phyloP scores from a whole-genome alignment of 768 basidiomycete species.

The Ramaria rubella region DNA sequence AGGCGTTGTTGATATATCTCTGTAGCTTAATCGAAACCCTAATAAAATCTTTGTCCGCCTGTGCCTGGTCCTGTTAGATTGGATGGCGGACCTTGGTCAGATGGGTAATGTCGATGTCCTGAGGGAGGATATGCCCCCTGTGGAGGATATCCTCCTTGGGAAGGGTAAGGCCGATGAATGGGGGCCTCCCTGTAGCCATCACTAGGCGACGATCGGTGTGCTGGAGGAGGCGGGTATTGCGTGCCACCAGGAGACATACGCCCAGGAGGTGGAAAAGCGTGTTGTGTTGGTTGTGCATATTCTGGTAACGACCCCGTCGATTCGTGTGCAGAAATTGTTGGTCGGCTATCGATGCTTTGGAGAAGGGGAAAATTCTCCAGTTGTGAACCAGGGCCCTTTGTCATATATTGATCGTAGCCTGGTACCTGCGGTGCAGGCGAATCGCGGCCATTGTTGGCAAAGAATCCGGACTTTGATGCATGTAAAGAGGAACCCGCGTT shows the following conservation, averaged over 20 bases:
- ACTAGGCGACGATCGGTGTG: neutral
- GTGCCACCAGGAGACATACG: neutral
- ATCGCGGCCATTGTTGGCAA: neutral
- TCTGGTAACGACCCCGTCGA: conserved; percentile 2
- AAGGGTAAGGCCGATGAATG: conserved; percentile 46
- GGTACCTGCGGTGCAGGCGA: conserved; percentile 5
- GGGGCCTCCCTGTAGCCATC: conserved; percentile 53
- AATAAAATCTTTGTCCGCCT: neutral
- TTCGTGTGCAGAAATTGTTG: neutral
- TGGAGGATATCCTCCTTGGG: neutral
- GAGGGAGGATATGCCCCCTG: conserved; percentile 1
- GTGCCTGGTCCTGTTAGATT: neutral
- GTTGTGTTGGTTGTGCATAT: neutral
- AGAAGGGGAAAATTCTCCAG: conserved; percentile 8
- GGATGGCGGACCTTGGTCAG: neutral
- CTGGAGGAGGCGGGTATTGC: conserved; percentile 8
- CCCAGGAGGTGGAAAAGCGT: neutral
- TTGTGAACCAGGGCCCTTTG: neutral
- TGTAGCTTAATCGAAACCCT: too few relatives aligned
- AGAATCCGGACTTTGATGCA: neutral
- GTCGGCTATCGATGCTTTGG: neutral
- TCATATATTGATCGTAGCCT: conserved; percentile 9
- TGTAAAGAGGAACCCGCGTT: conserved; percentile 14
- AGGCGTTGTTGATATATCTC: too few relatives aligned
- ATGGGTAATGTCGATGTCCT: neutral